Percentiles rank a stretch among this genome's conserved stretches.
phyloP scores from a whole-genome alignment of 345 rosid genomes.

The Erodium maritimum region DNA sequence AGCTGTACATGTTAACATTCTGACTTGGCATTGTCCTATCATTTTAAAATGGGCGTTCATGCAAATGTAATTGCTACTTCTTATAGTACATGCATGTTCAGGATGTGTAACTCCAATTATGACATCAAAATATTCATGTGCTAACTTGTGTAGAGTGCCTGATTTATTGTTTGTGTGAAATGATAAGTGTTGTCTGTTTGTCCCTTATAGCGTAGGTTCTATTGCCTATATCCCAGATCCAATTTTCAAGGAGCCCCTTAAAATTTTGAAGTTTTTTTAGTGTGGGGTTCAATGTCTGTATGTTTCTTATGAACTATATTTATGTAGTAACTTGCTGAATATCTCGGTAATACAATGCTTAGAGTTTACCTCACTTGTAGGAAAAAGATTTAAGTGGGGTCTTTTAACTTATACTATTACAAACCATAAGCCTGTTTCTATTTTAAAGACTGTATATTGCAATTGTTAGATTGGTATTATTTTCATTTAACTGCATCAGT shows the following conservation, averaged over 20 bases:
- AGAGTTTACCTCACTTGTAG: no score
- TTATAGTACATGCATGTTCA: no score
- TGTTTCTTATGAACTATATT: neutral
- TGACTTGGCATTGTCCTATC: neutral
- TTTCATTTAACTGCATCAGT: no score
- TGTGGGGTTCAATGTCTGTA: neutral
- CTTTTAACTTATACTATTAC: no score
- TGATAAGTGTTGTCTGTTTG: neutral
- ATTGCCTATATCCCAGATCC: neutral
- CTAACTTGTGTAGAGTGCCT: neutral
- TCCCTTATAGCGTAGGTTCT: neutral
- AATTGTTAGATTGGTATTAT: no score
- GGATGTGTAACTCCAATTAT: neutral
- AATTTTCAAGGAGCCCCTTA: neutral
- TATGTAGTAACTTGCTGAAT: neutral
- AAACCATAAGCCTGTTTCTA: no score
- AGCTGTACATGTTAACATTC: neutral
- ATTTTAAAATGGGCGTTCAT: neutral
- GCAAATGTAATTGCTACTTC: no score
- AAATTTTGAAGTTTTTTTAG: no score
- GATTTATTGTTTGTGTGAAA: neutral
- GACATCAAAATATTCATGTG: neutral
- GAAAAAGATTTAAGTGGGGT: no score
- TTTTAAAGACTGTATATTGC: no score
- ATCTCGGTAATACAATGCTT: neutral